These are phyloP conservation scores for Malus hybrid DNA, from an alignment of 331 rosid species.

Conservation along the genomic window DNA sequence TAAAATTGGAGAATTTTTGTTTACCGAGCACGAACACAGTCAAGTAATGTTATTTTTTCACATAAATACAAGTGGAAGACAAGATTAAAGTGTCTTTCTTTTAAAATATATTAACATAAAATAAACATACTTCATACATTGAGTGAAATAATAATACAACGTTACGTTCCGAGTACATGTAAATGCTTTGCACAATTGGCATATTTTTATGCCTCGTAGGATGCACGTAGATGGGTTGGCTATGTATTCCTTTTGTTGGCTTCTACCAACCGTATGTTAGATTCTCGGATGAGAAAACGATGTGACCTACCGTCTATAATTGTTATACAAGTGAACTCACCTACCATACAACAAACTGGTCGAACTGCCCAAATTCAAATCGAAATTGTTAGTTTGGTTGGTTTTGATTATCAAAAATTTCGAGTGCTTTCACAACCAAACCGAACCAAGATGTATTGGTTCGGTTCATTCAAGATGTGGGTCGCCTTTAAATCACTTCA, in stretches of 20 bases:
- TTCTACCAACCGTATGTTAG: not conserved
- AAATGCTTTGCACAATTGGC: not conserved
- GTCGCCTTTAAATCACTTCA: not conserved
- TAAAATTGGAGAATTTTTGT: too few species aligned
- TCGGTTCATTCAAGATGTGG: not conserved
- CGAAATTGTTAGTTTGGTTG: not conserved
- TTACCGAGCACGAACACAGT: fast-evolving
- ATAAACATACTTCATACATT: too few species aligned
- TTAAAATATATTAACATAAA: too few species aligned
- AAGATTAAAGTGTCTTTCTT: too few species aligned
- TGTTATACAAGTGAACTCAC: not conserved
- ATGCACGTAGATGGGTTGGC: not conserved
- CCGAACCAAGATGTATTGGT: not conserved
- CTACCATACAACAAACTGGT: not conserved
- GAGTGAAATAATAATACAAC: too few species aligned
- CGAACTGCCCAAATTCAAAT: not conserved
- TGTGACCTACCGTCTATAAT: not conserved
- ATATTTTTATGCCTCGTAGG: not conserved
- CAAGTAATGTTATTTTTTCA: too few species aligned
- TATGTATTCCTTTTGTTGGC: not conserved
- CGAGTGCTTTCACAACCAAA: not conserved
- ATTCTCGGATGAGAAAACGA: not conserved
- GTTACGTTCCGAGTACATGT: fast-evolving
- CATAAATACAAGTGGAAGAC: too few species aligned
- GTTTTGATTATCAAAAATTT: not conserved